A percentile compares a stretch with the other conserved stretches of the same genome.
These are phyloP conservation scores for Paraconiothyrium sp. DNA, from an alignment of 2,329 filamentous ascomycete species.

Conservation along the genomic window DNA sequence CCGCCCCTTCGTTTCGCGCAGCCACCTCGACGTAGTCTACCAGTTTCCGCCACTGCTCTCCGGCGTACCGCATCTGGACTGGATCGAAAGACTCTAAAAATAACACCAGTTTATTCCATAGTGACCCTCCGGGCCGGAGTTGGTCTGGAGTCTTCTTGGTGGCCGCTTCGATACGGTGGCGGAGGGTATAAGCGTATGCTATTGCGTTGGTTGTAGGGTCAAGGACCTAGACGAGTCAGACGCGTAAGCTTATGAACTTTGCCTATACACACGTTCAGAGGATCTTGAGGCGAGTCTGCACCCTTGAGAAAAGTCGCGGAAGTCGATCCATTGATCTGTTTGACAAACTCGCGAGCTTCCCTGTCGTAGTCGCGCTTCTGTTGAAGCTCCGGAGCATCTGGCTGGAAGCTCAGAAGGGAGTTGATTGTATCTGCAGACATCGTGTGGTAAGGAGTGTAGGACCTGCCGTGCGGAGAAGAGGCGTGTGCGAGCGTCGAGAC, in stretches of 20 bases:
- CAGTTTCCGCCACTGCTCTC: constrained; percentile 57
- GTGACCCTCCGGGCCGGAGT: constrained; percentile 53
- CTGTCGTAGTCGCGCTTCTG: constrained; percentile 53
- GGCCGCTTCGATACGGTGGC: constrained; percentile 55
- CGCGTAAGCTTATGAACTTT: not conserved
- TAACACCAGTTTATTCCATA: constrained; percentile 61
- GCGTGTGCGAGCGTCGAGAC: constrained; percentile 21
- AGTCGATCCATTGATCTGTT: constrained; percentile 46
- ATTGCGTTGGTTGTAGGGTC: constrained; percentile 68
- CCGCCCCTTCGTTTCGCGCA: constrained; percentile 40
- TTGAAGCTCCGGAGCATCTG: constrained; percentile 40
- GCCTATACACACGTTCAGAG: constrained; percentile 46
- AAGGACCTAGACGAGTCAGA: constrained; percentile 50
- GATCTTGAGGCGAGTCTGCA: constrained; percentile 50
- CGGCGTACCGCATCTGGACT: constrained; percentile 64
- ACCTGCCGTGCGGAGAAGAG: constrained; percentile 12
- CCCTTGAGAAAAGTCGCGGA: constrained; percentile 45
- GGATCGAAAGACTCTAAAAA: constrained; percentile 63
- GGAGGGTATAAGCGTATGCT: constrained; percentile 66
- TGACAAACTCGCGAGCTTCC: constrained; percentile 45
- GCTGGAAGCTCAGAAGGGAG: constrained; percentile 47
- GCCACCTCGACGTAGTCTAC: constrained; percentile 52
- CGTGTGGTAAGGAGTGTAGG: not conserved
- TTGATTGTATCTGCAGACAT: constrained; percentile 46
- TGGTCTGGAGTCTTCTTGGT: constrained; percentile 50